phyloP scores from a whole-genome alignment of 352 stramenopile genomes.

The Thalassiosira delicatula region DNA sequence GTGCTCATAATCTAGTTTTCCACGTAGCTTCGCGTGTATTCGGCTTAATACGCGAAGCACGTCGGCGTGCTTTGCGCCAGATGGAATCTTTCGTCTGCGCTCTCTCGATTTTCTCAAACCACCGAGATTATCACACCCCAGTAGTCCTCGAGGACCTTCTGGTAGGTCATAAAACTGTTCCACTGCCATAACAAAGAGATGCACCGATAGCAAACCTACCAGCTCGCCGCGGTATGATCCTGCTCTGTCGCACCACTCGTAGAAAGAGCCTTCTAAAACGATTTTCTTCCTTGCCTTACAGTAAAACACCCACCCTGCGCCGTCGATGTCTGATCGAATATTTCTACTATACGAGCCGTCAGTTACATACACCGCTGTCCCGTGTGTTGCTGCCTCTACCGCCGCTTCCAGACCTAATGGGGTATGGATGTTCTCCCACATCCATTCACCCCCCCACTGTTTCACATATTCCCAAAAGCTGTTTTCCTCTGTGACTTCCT shows the following conservation, averaged over 20 bases:
- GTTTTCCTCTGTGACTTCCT: no score
- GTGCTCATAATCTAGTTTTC: neutral
- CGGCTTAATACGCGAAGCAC: neutral
- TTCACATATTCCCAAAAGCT: no score
- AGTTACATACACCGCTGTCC: neutral
- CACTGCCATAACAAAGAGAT: neutral
- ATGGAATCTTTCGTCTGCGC: neutral
- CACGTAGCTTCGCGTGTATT: neutral
- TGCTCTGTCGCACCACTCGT: neutral
- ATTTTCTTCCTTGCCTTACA: neutral
- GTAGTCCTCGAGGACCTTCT: neutral
- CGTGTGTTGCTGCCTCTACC: neutral
- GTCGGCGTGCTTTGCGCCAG: neutral
- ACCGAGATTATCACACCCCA: neutral
- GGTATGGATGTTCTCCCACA: conserved; percentile 1
- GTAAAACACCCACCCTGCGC: neutral
- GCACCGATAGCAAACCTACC: neutral
- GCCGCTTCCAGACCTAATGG: neutral
- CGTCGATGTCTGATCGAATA: neutral
- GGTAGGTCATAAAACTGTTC: neutral
- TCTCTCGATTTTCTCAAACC: neutral
- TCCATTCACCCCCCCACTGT: conserved; percentile 5
- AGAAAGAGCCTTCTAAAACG: neutral
- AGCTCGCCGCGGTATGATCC: conserved; percentile 2
- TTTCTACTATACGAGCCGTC: conserved; percentile 3